phyloP scores from a whole-genome alignment of 2,329 filamentous ascomycete genomes.

The Paramyrothecium sp. region DNA sequence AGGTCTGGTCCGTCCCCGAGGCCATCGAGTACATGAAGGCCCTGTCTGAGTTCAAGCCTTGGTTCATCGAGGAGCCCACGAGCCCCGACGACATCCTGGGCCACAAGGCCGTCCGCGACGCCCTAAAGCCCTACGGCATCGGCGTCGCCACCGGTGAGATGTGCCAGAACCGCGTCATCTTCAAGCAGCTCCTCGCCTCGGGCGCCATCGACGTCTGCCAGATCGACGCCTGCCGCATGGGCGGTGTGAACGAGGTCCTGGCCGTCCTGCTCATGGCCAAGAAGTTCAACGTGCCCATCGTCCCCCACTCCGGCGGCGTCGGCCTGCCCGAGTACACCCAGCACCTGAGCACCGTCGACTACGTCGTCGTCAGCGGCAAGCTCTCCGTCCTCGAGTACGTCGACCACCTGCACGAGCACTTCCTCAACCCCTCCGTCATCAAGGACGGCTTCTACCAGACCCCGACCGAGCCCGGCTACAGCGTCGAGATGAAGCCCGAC shows the following conservation, averaged over 20 bases:
- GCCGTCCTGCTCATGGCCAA: constrained; percentile 86
- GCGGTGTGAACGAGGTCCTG: constrained; percentile 87
- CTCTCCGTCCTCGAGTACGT: constrained; percentile 85
- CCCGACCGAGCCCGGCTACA: constrained; percentile 79
- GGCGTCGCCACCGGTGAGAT: constrained; percentile 91
- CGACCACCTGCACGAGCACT: constrained; percentile 92
- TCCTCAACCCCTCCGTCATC: constrained; percentile 76
- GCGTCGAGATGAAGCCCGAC: constrained; percentile 87
- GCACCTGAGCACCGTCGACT: constrained; percentile 89
- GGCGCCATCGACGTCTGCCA: constrained; percentile 86
- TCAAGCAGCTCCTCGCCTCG: constrained; percentile 83
- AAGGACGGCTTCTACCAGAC: constrained; percentile 87
- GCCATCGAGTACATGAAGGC: constrained; percentile 84
- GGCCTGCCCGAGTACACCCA: constrained; percentile 93
- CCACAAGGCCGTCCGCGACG: constrained; percentile 81
- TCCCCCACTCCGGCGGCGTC: constrained; percentile 87
- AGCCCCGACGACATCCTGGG: constrained; percentile 87
- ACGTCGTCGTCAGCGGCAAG: constrained; percentile 81
- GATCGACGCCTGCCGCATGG: constrained; percentile 85
- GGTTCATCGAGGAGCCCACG: constrained; percentile 95
- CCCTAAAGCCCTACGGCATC: constrained; percentile 71
- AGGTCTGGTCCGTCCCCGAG: constrained; percentile 88
- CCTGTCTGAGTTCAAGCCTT: constrained; percentile 79
- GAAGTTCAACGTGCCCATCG: constrained; percentile 76
- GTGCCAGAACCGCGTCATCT: constrained; percentile 92